A percentile compares a stretch with the other conserved stretches of the same genome.
Conservation (phyloP, 2,329 filamentous ascomycete species). For the Trichoderma semiorbis region DNA sequence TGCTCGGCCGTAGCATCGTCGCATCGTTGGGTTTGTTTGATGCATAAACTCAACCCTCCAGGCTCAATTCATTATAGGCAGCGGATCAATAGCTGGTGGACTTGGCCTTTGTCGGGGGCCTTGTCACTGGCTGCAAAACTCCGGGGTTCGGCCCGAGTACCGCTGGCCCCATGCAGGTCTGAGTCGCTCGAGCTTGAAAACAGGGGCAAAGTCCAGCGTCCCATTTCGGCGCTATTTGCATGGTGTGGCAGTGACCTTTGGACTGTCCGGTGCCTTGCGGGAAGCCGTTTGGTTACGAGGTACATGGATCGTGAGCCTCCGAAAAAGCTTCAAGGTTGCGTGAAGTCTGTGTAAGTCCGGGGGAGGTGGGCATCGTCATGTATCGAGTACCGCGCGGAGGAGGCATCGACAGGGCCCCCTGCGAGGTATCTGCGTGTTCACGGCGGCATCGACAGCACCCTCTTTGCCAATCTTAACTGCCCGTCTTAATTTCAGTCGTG, state of each 20-base stretch:
- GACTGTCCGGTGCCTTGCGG: background rate
- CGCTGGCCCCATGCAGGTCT: conserved; percentile 11
- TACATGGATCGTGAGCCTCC: background rate
- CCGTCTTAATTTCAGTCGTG: background rate
- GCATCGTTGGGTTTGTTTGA: background rate
- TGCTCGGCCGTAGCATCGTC: background rate
- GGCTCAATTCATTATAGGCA: conserved; percentile 8
- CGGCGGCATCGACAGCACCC: background rate
- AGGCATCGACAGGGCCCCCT: background rate
- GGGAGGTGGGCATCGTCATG: background rate
- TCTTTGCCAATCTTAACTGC: background rate
- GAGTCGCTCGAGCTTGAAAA: background rate
- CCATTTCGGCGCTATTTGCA: conserved; percentile 17
- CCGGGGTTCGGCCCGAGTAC: conserved; percentile 18
- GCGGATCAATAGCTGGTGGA: background rate
- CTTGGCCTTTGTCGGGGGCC: background rate
- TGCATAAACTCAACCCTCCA: background rate
- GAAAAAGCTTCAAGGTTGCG: background rate
- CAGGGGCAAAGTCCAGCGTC: background rate
- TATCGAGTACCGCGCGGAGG: background rate
- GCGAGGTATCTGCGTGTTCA: background rate
- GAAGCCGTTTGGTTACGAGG: background rate
- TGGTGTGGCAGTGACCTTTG: background rate
- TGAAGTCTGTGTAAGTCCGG: too few relatives aligned
- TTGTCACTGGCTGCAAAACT: conserved; percentile 13